Evolutionary conservation across 2,329 filamentous ascomycete genomes (phyloP), one percentile per base, ranked within the genome.

Genomic region (Aspergillus brunneoviolaceus): DNA sequence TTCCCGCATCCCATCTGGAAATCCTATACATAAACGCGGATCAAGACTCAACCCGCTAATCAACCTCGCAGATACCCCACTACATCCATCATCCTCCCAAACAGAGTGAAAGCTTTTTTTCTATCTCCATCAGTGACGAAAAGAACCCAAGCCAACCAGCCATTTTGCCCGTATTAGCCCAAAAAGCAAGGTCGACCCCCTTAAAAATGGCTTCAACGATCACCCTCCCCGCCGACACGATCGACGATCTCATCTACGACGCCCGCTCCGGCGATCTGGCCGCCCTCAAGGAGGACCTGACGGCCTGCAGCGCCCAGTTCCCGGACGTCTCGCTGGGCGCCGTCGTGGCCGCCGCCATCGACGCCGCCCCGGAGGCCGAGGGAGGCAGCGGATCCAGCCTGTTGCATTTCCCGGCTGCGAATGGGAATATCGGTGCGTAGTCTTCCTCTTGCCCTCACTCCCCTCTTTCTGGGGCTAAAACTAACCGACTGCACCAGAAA

Each of bases 201-300:
- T 0, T 0, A 31, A 65, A 59, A 52, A 65, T 69, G 61, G 56
- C 69, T 9, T 70, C 69, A 9, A 70, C 70, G 51, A 55, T 75
- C 59, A 63, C 68, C 29, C 80, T 94, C 52, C 85, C 85, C 53
- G 87, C 90, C 73, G 93, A 96, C 56, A 86, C 92, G 75, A 89
- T 96, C 70, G 93, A 97, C 74, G 94, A 98, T 77, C 84, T 98
- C 65, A 85, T 98, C 67, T 97, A 96, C 80, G 87, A 91, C 67
- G 85, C 92, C 2, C 90, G 94, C 42, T 84, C 85, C 0, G 92
- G 92, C 65, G 93, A 97, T 64, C 80, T 87, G 59, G 78, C 82
- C 19, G 90, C 94, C 27, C 81, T 98, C 51, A 79, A 83, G 50
- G 71, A 77, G 48, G 81, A 79, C 63, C 81, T 96, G 55, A 77